Conservation (phyloP, 192 early-diverging fungal genomes). For the Allomyces javanicus region DNA sequence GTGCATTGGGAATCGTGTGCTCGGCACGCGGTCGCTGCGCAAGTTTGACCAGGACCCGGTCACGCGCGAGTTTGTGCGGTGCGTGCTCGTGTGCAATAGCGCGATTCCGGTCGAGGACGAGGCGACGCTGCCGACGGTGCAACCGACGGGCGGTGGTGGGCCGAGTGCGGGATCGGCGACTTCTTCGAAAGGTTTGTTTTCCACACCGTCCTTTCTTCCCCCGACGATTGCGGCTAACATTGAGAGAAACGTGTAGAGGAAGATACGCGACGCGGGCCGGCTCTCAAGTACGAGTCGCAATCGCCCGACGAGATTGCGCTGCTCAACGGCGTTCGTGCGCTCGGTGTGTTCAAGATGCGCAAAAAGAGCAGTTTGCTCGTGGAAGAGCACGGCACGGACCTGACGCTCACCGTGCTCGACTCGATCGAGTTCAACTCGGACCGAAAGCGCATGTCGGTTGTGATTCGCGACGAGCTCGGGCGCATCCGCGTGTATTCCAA, state of each 20-base stretch:
- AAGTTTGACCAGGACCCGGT: background rate
- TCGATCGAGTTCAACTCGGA: slow-evolving; percentile 88
- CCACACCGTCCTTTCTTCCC: no score
- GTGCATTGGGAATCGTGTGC: slow-evolving; percentile 5
- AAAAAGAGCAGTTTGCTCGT: slow-evolving; percentile 1
- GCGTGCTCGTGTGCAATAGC: background rate
- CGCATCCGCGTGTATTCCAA: slow-evolving; percentile 65
- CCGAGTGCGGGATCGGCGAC: no score
- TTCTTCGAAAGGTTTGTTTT: no score
- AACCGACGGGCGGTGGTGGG: slow-evolving; percentile 56
- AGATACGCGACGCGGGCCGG: no score
- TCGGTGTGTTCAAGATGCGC: background rate
- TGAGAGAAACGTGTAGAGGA: no score
- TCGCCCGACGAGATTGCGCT: background rate
- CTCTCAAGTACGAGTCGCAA: slow-evolving; percentile 3
- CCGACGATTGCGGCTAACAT: no score
- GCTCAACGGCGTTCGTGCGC: background rate
- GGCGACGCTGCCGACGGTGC: slow-evolving; percentile 63
- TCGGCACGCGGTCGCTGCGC: background rate
- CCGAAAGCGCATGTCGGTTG: slow-evolving; percentile 83
- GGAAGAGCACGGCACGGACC: background rate
- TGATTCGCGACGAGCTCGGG: slow-evolving; percentile 49
- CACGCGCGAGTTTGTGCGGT: background rate
- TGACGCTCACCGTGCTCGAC: slow-evolving; percentile 34
- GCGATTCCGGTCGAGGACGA: slow-evolving; percentile 23